Evolutionary conservation across 352 stramenopile genomes (phyloP).

Genomic region (Phytophthora idaei): DNA sequence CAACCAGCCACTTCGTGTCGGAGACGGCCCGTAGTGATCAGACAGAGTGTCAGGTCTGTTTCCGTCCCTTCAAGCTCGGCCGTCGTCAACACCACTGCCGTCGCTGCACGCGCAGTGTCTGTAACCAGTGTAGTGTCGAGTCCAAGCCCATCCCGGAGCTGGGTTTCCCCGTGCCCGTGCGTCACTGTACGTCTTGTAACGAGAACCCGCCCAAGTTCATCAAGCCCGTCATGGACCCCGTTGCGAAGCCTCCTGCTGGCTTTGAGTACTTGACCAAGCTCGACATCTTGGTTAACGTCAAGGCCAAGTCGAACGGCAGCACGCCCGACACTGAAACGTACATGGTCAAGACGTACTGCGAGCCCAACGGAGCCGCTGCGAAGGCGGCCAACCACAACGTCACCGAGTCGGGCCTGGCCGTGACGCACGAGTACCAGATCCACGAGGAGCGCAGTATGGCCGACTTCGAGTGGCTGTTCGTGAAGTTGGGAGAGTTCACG

Average conservation of each 20-base stretch:
- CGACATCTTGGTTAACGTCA: slow-evolving; percentile 74
- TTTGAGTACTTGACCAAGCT: slow-evolving; percentile 89
- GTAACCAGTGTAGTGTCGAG: slow-evolving; percentile 84
- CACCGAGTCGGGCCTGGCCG: slow-evolving; percentile 59
- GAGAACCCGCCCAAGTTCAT: slow-evolving; percentile 81
- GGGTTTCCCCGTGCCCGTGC: slow-evolving; percentile 76
- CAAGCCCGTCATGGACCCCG: slow-evolving; percentile 76
- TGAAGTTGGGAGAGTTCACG: slow-evolving; percentile 72
- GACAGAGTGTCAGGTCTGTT: slow-evolving; percentile 90
- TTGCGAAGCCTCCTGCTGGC: slow-evolving; percentile 74
- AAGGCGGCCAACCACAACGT: slow-evolving; percentile 59
- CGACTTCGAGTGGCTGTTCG: slow-evolving; percentile 88
- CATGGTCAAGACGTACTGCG: slow-evolving; percentile 81
- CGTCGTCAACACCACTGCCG: slow-evolving; percentile 85
- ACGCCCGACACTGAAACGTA: slow-evolving; percentile 66
- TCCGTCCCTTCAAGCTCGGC: slow-evolving; percentile 86
- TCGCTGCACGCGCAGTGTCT: slow-evolving; percentile 85
- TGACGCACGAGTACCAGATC: slow-evolving; percentile 87
- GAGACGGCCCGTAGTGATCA: slow-evolving; percentile 84
- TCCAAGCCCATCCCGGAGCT: slow-evolving; percentile 86
- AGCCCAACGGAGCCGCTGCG: slow-evolving; percentile 67
- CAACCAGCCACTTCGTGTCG: slow-evolving; percentile 56
- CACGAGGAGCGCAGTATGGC: slow-evolving; percentile 63
- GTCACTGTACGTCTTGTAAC: slow-evolving; percentile 84
- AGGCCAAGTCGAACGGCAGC: slow-evolving; percentile 41